Base-by-base conservation (phyloP, 331 rosid genomes). In the Cydonia oblonga region DNA sequence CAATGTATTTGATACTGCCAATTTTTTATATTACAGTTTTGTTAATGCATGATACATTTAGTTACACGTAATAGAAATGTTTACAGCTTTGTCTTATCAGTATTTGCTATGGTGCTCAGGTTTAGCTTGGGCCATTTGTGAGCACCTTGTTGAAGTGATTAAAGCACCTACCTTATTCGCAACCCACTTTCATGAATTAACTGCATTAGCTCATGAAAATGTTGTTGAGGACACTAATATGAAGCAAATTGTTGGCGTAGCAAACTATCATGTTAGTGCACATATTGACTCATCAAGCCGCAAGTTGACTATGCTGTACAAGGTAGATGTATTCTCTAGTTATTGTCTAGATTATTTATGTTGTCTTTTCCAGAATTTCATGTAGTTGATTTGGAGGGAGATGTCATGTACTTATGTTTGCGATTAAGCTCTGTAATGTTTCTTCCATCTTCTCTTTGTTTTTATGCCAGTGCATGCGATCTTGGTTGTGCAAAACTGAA, bases 41-140 rank as follows among this genome's bases (percentile, higher is more conserved):
- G 42, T 38, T 38, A 38, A 38, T 38, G 42, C 42, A 38, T 38
- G 42, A 38, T 38, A 38, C 42, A 38, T 38, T 38, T 38, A 38
- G 42, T 38, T 38, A 38, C 13, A 38, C 4, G 4, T 1, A 1
- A 3, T 38, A 38, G 42, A 38, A 38, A 38, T 38, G 42, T 3
- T 38, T 35, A 24, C 33, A 42, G 61, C 9, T 6, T 51, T 14
- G 53, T 75, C 75, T 78, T 66, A 51, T 60, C 81, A 76, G 46
- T 74, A 49, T 71, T 70, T 81, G 49, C n/a, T 62, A 74, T 80
- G 81, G 70, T 79, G 72, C 40, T 76, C 90, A 93, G 98, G 97
- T 81, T 81, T 93, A 52, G 98, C 98, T 77, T 95, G 98, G 98
- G 96, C 96, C 78, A 91, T 95, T 51, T 95, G 97, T 58, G 97